A percentile compares a stretch with the other conserved stretches of the same genome.
These are phyloP conservation scores for Reutealis trisperma DNA, from an alignment of 345 rosid genomes.

Conservation along the genomic window DNA sequence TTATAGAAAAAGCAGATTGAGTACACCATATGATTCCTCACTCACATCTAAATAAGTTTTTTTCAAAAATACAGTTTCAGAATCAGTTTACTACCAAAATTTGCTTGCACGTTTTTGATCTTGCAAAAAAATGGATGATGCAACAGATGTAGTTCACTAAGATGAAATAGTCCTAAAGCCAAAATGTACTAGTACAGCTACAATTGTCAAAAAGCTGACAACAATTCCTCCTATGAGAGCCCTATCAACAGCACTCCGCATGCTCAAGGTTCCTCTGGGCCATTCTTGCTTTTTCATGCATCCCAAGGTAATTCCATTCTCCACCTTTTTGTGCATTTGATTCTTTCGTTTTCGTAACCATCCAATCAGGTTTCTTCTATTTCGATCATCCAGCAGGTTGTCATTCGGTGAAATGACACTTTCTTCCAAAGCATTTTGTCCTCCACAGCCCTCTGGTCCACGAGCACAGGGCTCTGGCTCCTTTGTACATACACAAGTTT, in stretches of 20 bases:
- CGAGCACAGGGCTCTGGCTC: constrained; percentile 46
- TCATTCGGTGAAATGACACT: constrained; percentile 17
- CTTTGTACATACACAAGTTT: constrained; percentile 42
- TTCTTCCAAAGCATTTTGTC: constrained; percentile 22
- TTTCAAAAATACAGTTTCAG: background rate
- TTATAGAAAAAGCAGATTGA: background rate
- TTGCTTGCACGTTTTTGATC: background rate
- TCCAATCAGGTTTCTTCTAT: constrained; percentile 38
- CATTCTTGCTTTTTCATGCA: constrained; percentile 34
- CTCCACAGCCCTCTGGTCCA: constrained; percentile 57
- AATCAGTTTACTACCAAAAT: background rate
- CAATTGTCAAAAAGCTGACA: constrained; percentile 53
- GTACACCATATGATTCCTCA: background rate
- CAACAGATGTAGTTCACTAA: constrained; percentile 11
- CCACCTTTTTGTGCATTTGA: constrained; percentile 29
- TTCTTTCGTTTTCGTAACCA: constrained; percentile 50
- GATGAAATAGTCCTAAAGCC: constrained; percentile 38
- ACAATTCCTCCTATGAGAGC: constrained; percentile 68
- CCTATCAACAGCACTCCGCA: constrained; percentile 56
- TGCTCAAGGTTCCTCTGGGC: constrained; percentile 19
- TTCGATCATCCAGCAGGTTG: constrained; percentile 33
- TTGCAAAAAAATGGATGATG: background rate
- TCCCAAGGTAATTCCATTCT: constrained; percentile 19
- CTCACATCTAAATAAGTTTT: background rate
- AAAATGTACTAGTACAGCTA: constrained; percentile 49